These are phyloP conservation scores for Carex cristatella DNA, from an alignment of 176 grass and related monocot species.

Conservation along the genomic window DNA sequence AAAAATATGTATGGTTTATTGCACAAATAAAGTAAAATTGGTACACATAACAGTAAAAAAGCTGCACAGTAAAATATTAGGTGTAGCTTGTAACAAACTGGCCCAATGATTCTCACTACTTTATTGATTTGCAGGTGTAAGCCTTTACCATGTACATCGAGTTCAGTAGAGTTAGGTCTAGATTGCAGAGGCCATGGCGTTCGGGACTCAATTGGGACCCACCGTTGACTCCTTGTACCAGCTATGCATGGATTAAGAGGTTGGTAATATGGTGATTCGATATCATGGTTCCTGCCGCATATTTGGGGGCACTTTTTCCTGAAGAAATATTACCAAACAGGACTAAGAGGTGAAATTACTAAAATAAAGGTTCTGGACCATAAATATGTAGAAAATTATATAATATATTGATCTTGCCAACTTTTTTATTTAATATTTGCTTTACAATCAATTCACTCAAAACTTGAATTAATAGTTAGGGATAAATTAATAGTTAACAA, in stretches of 20 bases:
- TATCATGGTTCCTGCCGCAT: slow-evolving; percentile 69
- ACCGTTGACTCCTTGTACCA: slow-evolving; percentile 79
- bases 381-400: not conserved
- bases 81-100: not conserved
- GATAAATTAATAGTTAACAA: not conserved
- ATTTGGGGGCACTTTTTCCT: slow-evolving; percentile 74
- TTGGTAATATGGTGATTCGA: slow-evolving; percentile 81
- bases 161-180: slow-evolving; percentile 77
- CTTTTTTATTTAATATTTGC: not conserved
- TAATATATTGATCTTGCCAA: not conserved
- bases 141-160: slow-evolving; percentile 69
- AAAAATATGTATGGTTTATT: not conserved
- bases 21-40: not conserved
- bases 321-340: slow-evolving; percentile 20
- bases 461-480: not conserved
- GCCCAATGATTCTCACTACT: not conserved
- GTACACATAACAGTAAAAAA: not conserved
- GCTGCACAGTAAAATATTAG: not conserved
- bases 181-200: slow-evolving; percentile 73
- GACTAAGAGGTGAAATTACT: not conserved
- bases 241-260: slow-evolving; percentile 82
- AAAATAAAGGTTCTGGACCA: not conserved
- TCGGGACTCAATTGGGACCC: slow-evolving; percentile 77
- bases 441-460: not conserved
- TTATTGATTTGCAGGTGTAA: not conserved